A percentile compares a stretch with the other conserved stretches of the same genome.
phyloP scores from a whole-genome alignment of 192 early-diverging fungal species.

The Podila minutissima region DNA sequence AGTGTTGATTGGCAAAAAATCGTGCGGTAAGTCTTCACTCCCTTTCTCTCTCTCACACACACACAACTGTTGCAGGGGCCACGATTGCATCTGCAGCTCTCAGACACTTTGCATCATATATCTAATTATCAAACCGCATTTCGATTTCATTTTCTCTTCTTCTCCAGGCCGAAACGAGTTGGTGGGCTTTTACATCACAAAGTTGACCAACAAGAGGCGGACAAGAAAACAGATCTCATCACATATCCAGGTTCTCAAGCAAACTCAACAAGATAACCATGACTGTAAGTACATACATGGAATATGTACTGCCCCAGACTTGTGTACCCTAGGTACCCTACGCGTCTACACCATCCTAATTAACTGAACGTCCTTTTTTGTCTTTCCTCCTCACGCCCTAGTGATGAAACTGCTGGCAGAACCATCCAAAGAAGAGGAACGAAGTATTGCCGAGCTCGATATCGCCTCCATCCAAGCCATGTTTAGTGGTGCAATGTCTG shows the following conservation, averaged over 20 bases:
- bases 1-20: background rate
- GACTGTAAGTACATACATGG: background rate
- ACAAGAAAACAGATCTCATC: slow-evolving; percentile 1
- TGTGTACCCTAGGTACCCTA: background rate
- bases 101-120: too few relatives aligned
- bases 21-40: background rate
- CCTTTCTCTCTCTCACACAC: background rate
- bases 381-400: background rate
- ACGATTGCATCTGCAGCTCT: background rate
- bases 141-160: background rate
- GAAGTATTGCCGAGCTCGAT: background rate
- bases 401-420: slow-evolving; percentile 1
- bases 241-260: background rate
- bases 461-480: slow-evolving; percentile 1
- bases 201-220: slow-evolving; percentile 2
- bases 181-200: slow-evolving; percentile 1
- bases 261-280: background rate
- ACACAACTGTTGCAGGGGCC: background rate
- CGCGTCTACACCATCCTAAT: background rate
- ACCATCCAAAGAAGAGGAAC: background rate
- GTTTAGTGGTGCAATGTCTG: background rate
- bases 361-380: background rate
- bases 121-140: too few relatives aligned
- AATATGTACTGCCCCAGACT: background rate
- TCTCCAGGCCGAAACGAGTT: background rate